A percentile compares a stretch with the other conserved stretches of the same genome.
phyloP scores from a whole-genome alignment of 257 asterid species.

The Pogostemon cablin region DNA sequence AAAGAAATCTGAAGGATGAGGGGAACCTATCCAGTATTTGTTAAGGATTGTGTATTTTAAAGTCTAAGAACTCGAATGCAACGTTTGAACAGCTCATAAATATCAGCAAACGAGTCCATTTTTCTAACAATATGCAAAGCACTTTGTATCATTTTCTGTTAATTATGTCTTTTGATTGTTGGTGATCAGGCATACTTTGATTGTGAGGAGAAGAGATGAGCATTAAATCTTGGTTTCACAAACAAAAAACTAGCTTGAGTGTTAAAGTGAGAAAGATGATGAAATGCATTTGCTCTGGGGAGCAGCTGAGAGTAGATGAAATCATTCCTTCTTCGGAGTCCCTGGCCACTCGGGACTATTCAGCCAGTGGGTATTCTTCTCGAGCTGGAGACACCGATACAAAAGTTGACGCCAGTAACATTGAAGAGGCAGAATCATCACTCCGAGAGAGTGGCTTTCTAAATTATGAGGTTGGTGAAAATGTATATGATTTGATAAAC shows the following conservation, averaged over 20 bases:
- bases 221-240: conserved; percentile 74
- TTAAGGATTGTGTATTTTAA: no score
- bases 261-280: conserved; percentile 70
- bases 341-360: conserved; percentile 90
- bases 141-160: background rate
- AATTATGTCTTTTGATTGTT: conserved; percentile 6
- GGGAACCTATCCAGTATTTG: no score
- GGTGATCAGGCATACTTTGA: conserved; percentile 38
- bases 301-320: conserved; percentile 70
- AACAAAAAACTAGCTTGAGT: conserved; percentile 48
- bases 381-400: conserved; percentile 72
- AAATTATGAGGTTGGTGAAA: conserved; percentile 77
- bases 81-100: no score
- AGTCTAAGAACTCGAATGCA: no score
- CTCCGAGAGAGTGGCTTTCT: conserved; percentile 90
- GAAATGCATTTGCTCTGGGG: conserved; percentile 97
- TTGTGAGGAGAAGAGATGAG: conserved; percentile 73
- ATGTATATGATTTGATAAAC: background rate
- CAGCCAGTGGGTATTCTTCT: conserved; percentile 86
- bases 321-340: conserved; percentile 82
- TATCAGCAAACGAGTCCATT: no score
- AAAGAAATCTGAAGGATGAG: no score
- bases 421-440: conserved; percentile 93
- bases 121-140: background rate
- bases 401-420: conserved; percentile 72